Base-by-base conservation (phyloP, 2,329 filamentous ascomycete genomes). In the Aulographum hederae region DNA sequence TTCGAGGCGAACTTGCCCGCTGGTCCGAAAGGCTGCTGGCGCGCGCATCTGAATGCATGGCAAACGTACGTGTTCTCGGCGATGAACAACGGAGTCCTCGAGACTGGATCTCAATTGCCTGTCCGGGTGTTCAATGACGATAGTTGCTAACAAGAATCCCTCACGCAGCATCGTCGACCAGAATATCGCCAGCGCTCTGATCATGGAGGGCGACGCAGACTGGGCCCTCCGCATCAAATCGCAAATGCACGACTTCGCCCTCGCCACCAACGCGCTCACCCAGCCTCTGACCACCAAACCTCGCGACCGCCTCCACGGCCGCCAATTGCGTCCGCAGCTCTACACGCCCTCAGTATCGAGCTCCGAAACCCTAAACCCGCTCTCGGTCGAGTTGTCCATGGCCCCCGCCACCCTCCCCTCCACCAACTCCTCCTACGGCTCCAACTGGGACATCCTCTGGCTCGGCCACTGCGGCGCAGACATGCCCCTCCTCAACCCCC, bases 21-120 rank as follows among this genome's bases (percentile, higher is more conserved):
- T 34, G 45, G 40, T 5, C 54, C 51, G 18, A 38, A 62, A 25
- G 61, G 59, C 4, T 56, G 45, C 33, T 56, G 55, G 56, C 39
- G 56, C 31, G 45, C 46, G 0, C 55, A 59, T 36, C 50, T 59
- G 47, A 56, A 57, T 37, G 47, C 45, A 5, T 39, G 8, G 21
- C 8, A n/a, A 25, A 25, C n/a, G 21, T 25, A n/a, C 8, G 21
- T n/a, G 21, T 8, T 25, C 8, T n/a, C 21, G 8, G 8, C 8
- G 21, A 54, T 25, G n/a, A n/a, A n/a, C 21, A 25, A 8, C n/a
- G 21, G 8, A 25, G 21, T 25, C 8, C 21, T 25, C 21, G n/a
- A n/a, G n/a, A n/a, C n/a, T n/a, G n/a, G n/a, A n/a, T n/a, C n/a
- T n/a, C n/a, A n/a, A n/a, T n/a, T n/a, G n/a, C n/a, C n/a, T n/a